phyloP scores from a whole-genome alignment of 345 rosid genomes.

The Crucihimalaya himalaica region DNA sequence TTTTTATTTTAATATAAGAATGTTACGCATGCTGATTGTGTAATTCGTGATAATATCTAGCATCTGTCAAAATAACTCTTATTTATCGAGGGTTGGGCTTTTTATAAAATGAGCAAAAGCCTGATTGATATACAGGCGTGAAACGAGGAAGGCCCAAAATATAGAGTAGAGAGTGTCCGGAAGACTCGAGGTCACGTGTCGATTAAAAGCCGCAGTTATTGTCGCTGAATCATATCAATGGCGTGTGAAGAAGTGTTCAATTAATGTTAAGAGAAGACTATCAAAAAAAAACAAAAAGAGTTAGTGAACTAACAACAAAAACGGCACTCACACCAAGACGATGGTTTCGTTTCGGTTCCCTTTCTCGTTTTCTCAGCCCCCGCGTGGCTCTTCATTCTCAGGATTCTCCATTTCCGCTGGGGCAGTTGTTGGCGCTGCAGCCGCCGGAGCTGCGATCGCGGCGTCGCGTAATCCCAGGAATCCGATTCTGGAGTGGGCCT shows the following conservation, averaged over 20 bases:
- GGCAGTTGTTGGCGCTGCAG: slow-evolving; percentile 43
- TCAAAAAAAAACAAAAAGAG: too few relatives aligned
- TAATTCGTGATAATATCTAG: neutral
- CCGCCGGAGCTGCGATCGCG: slow-evolving; percentile 48
- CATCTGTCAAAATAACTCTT: too few relatives aligned
- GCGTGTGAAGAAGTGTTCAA: slow-evolving; percentile 4
- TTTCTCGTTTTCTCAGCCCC: slow-evolving; percentile 78
- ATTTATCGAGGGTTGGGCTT: neutral
- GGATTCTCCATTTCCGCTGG: slow-evolving; percentile 41
- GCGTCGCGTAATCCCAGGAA: slow-evolving; percentile 42
- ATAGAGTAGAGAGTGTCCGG: neutral
- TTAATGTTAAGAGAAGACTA: too few relatives aligned
- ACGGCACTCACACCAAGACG: neutral
- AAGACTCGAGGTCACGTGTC: slow-evolving; percentile 23
- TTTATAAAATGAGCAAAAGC: neutral
- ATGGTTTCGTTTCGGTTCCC: slow-evolving; percentile 87
- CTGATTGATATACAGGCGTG: neutral
- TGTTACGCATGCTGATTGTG: neutral
- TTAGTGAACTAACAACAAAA: neutral
- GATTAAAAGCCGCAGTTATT: neutral
- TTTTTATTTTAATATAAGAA: neutral
- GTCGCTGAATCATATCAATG: slow-evolving; percentile 33
- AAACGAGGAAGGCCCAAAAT: slow-evolving; percentile 13
- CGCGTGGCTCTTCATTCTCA: slow-evolving; percentile 38
- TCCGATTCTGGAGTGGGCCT: slow-evolving; percentile 46